Conservation (phyloP, 495 filamentous ascomycete species). For the Opeltia flavorubescens region DNA sequence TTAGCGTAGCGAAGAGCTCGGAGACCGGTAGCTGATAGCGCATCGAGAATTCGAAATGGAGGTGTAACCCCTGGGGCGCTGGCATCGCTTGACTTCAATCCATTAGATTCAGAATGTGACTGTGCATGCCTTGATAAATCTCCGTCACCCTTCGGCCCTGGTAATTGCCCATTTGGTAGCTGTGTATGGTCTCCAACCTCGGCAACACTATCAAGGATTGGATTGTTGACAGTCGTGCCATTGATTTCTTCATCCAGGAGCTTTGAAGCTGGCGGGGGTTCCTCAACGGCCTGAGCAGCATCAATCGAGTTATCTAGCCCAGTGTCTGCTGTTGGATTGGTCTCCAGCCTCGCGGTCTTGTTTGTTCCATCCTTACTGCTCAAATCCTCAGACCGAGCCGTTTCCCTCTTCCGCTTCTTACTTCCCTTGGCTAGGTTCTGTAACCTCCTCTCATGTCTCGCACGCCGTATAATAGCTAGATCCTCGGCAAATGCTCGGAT, state of each 20-base stretch:
- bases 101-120: background rate
- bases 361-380: background rate
- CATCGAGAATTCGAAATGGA: conserved; percentile 75
- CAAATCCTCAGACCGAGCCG: conserved; percentile 6
- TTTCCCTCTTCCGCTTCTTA: conserved; percentile 16
- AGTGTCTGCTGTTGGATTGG: background rate
- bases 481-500: conserved; percentile 75
- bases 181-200: too few relatives aligned
- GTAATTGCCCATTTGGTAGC: too few relatives aligned
- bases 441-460: conserved; percentile 18
- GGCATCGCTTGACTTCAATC: background rate
- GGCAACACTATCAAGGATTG: too few relatives aligned
- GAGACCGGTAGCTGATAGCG: conserved; percentile 85
- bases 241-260: too few relatives aligned
- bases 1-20: conserved; percentile 84
- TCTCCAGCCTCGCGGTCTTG: background rate
- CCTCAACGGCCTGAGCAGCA: background rate
- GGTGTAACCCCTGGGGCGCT: background rate
- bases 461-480: conserved; percentile 24
- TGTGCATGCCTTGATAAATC: background rate
- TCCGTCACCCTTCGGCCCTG: too few relatives aligned
- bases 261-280: background rate
- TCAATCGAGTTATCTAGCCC: background rate
- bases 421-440: conserved; percentile 24
- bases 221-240: too few relatives aligned